A percentile compares a stretch with the other conserved stretches of the same genome.
phyloP scores from a whole-genome alignment of 2,329 filamentous ascomycete genomes.

The Xylariaceae sp. region DNA sequence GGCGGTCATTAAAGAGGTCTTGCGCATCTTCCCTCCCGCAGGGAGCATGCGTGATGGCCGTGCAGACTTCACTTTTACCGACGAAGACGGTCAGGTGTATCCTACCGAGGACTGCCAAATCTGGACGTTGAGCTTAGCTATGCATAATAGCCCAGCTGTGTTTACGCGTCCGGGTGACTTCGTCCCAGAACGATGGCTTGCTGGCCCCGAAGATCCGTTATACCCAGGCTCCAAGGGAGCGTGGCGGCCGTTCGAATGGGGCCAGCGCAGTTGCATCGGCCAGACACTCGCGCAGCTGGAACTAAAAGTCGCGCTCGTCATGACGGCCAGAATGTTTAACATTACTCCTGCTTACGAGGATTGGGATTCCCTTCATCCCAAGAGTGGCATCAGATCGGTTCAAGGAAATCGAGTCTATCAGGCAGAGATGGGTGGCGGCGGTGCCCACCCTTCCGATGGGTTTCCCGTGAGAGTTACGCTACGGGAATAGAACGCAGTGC shows the following conservation, averaged over 20 bases:
- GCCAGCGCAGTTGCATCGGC: constrained; percentile 30
- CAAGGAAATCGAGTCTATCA: constrained; percentile 25
- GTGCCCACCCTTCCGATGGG: constrained; percentile 1
- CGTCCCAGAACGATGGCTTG: constrained; percentile 36
- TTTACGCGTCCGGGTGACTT: constrained; percentile 34
- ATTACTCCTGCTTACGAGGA: constrained; percentile 31
- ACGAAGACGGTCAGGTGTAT: constrained; percentile 36
- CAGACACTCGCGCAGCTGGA: constrained; percentile 30
- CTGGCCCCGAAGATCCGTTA: constrained; percentile 18
- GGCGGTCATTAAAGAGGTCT: constrained; percentile 35
- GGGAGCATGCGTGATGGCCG: constrained; percentile 35
- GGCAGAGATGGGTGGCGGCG: constrained; percentile 22
- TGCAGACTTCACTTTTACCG: constrained; percentile 31
- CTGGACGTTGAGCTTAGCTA: constrained; percentile 20
- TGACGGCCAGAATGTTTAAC: constrained; percentile 23
- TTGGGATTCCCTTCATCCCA: constrained; percentile 20
- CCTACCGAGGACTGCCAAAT: constrained; percentile 22
- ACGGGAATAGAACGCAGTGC: not conserved
- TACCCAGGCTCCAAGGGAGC: constrained; percentile 21
- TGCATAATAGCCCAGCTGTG: constrained; percentile 35
- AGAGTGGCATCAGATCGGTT: constrained; percentile 14
- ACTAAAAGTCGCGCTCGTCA: constrained; percentile 23
- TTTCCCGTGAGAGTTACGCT: not conserved
- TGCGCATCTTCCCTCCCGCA: constrained; percentile 42
- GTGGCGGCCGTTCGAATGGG: constrained; percentile 28